Evolutionary conservation across 2,329 filamentous ascomycete genomes (phyloP).

Genomic region (Neonectria hederae): DNA sequence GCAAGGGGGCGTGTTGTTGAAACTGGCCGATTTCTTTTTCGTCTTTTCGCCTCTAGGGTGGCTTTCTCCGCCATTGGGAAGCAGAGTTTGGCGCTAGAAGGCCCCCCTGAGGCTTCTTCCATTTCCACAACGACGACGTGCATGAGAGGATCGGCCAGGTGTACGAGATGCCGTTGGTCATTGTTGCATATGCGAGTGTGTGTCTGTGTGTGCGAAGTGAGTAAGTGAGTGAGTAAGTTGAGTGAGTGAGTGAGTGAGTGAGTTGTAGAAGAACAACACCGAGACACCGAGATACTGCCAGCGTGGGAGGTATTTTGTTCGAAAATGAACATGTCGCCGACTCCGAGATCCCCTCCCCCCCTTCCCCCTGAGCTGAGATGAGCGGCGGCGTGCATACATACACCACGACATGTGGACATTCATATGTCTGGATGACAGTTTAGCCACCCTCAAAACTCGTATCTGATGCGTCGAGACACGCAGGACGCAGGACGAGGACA

Average conservation of each 20-base stretch:
- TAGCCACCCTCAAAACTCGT: not conserved
- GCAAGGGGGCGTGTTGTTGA: too few relatives aligned
- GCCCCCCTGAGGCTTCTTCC: constrained; percentile 19
- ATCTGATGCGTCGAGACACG: not conserved
- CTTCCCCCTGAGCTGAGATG: too few relatives aligned
- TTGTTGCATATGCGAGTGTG: not conserved
- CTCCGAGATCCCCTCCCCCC: not conserved
- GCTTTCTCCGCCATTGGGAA: not conserved
- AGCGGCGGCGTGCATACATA: not conserved
- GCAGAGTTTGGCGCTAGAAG: constrained; percentile 42
- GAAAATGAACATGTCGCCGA: not conserved
- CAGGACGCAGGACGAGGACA: not conserved
- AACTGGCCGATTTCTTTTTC: too few relatives aligned
- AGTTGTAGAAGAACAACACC: too few relatives aligned
- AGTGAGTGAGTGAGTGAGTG: too few relatives aligned
- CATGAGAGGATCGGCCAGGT: constrained; percentile 8
- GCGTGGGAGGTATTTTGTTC: not conserved
- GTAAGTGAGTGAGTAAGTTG: too few relatives aligned
- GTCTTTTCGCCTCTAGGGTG: too few relatives aligned
- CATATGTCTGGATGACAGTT: not conserved
- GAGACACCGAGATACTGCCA: not conserved
- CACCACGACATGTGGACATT: too few relatives aligned
- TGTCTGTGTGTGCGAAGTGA: not conserved
- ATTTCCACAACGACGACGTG: constrained; percentile 14
- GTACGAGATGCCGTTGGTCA: not conserved